Percentiles rank a stretch among this genome's conserved stretches.
These are phyloP conservation scores for Voacanga thouarsii DNA, from an alignment of 257 asterid genomes.

Conservation along the genomic window DNA sequence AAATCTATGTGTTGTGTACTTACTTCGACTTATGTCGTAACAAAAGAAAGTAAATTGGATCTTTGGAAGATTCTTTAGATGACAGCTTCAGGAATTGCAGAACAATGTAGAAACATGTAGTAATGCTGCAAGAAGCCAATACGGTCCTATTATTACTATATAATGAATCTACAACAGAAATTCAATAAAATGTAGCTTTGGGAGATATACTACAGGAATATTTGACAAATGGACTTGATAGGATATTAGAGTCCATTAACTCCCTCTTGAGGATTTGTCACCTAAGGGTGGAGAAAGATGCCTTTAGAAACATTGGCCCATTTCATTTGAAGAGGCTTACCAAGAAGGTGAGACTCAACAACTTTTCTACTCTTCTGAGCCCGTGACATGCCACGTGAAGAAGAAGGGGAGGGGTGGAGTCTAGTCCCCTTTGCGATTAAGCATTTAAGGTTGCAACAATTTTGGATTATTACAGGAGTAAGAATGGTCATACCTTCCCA, in stretches of 20 bases:
- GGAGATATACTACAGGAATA: neutral
- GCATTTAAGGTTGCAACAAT: neutral
- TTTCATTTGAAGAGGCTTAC: too few species aligned
- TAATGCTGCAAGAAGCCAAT: conserved; percentile 54
- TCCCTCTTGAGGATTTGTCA: too few species aligned
- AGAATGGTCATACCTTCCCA: conserved; percentile 59
- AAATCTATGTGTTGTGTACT: conserved; percentile 19
- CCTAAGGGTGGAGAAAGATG: too few species aligned
- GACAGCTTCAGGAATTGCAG: conserved; percentile 62
- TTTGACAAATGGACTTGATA: neutral
- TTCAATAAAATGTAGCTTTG: neutral
- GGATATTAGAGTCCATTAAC: neutral
- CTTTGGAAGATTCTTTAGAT: conserved; percentile 61
- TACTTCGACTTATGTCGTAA: conserved; percentile 49
- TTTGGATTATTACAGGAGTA: neutral
- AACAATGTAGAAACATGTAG: conserved; percentile 65
- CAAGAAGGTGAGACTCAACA: too few species aligned
- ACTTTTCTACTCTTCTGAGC: too few species aligned
- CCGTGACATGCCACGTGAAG: neutral
- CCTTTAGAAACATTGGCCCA: too few species aligned
- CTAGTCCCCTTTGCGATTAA: neutral
- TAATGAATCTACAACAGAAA: neutral
- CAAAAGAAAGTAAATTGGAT: conserved; percentile 76
- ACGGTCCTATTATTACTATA: conserved; percentile 7
- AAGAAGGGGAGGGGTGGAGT: neutral